Conservation (phyloP, 177 flowering plant species). For the Vitis hybrid region DNA sequence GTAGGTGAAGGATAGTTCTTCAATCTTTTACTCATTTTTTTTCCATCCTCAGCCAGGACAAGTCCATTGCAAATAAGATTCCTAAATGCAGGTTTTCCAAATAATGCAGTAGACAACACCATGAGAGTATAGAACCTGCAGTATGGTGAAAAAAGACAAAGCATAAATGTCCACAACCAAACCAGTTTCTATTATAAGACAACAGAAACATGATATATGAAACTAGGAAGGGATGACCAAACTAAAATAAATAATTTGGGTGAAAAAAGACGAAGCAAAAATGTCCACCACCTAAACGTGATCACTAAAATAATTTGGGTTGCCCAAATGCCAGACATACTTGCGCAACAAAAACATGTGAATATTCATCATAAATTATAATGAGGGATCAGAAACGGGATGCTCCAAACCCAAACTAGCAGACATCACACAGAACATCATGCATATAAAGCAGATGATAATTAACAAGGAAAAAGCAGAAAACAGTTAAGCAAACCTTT, state of each 20-base stretch:
- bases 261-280: too few species aligned
- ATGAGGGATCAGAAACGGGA: too few species aligned
- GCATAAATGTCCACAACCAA: constrained; percentile 1
- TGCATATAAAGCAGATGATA: too few species aligned
- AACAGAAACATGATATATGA: background rate
- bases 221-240: background rate
- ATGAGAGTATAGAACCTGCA: constrained; percentile 97
- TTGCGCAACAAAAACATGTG: too few species aligned
- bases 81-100: constrained; percentile 92
- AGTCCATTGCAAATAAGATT: constrained; percentile 98
- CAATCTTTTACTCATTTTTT: constrained; percentile 93
- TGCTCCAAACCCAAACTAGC: too few species aligned
- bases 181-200: background rate
- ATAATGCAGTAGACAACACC: constrained; percentile 95
- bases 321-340: too few species aligned
- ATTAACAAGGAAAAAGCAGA: background rate
- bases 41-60: constrained; percentile 95
- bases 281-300: too few species aligned
- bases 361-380: too few species aligned
- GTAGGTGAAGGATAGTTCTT: constrained; percentile 87
- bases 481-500: background rate
- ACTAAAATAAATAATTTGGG: background rate
- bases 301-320: too few species aligned
- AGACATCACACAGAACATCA: too few species aligned
- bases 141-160: background rate